phyloP scores from a whole-genome alignment of 202 grass and related monocot species.

The Carex sylvatica region DNA sequence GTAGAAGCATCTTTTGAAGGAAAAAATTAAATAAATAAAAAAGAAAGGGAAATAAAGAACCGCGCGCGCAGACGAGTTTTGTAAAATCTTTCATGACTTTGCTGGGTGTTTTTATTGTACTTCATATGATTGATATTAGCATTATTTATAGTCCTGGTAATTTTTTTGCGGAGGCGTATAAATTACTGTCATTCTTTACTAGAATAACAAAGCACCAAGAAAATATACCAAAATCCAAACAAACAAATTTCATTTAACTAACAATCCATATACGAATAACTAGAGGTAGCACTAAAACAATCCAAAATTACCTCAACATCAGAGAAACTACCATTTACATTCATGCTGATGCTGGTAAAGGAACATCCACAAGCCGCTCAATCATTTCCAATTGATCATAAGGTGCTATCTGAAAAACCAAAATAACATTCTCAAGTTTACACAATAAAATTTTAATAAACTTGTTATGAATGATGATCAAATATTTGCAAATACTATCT shows the following conservation, averaged over 20 bases:
- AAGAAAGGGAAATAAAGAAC: no score
- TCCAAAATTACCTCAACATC: constrained; percentile 9
- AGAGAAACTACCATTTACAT: constrained; percentile 8
- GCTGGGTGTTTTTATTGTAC: no score
- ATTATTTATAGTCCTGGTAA: not conserved
- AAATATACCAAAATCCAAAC: not conserved
- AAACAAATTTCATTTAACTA: not conserved
- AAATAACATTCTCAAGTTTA: not conserved
- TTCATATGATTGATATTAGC: not conserved
- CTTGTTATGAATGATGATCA: not conserved
- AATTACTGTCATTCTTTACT: not conserved
- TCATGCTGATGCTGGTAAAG: constrained; percentile 33
- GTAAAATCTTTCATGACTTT: no score
- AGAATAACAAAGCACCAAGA: not conserved
- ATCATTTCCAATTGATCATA: constrained; percentile 96
- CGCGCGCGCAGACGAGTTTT: no score
- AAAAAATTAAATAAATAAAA: no score
- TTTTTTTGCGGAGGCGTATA: not conserved
- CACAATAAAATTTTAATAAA: not conserved
- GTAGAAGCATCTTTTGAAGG: no score
- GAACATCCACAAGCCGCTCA: constrained; percentile 70
- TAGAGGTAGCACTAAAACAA: not conserved
- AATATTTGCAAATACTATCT: not conserved
- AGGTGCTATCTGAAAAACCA: constrained; percentile 84
- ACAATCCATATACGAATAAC: not conserved